Base-by-base conservation (phyloP, 2,329 filamentous ascomycete species). In the Colletotrichum costaricense region DNA sequence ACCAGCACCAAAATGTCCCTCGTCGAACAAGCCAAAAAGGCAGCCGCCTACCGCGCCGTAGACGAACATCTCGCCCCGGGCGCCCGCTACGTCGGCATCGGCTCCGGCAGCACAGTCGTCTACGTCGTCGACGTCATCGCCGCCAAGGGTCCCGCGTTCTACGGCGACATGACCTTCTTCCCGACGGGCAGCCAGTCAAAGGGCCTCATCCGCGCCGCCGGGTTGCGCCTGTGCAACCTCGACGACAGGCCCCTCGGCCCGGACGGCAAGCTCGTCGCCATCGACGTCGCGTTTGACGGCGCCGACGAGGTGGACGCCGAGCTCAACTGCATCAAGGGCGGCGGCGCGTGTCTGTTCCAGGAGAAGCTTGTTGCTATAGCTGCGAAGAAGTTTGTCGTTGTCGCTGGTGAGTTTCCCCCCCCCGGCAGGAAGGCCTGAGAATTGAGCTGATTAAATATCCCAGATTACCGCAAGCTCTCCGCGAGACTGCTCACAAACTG, bases 271-370 rank as follows among this genome's bases (percentile, higher is more conserved):
- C 84, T 85, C 42, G 82, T 86, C n/a, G 82, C 84, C 58, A 88
- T 99, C 33, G 96, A 98, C 79, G 93, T 98, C 22, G 94, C 94
- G 63, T 99, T 99, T 81, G 97, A 99, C 80, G 97, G 97, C 67
- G 97, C 97, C 4, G 97, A 99, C 81, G 97, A 99, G 86, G 95
- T 99, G 38, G 97, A 99, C 81, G 92, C 94, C 59, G 94, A 97
- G 65, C 85, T 99, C 73, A 99, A 98, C 84, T 95, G 96, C 80
- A 98, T 99, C 86, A 98, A 98, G 86, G 97, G 97, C 67, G 97
- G 97, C 63, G 97, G 97, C 72, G 97, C 95, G n/a, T 99, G 97
- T 84, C 85, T 98, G 69, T 97, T 98, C 86, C 97, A 98, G 83
- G 97, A 99, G 86, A 99, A 99, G 87, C 88, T 99, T 46, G 95